Base-by-base conservation (phyloP, 768 basidiomycete species). In the Trametopsis cervina region DNA sequence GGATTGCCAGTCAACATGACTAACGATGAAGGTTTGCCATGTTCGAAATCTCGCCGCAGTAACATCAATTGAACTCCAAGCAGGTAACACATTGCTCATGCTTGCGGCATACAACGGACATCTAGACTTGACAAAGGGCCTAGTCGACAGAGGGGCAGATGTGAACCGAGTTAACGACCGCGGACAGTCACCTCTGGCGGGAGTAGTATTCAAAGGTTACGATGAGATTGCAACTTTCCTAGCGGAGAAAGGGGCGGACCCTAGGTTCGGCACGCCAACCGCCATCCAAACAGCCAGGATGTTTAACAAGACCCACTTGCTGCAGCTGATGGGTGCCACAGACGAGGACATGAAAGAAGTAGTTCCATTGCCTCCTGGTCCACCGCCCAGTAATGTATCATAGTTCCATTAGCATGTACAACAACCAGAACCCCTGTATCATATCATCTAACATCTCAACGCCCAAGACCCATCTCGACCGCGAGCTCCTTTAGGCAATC, bases 81-180 rank as follows among this genome's bases (percentile, higher is more conserved):
- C 29, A 82, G 87, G 88, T 18, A 89, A 89, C 60, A 85, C 85
- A 4, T 68, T 90, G 4, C 67, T 89, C 45, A 89, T 89, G 85
- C 75, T 88, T 43, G 80, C 83, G 2, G 76, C 86, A 2, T 89
- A 89, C 58, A 66, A 78, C 18, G 86, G 86, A 1, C 83, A 88
- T 55, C 62, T 66, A 0, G 65, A 70, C 1, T 74, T 85, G 17
- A 67, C 76, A 1, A 66, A 67, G 40, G 72, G 70, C 12, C 72
- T 90, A 22, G 63, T 88, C 40, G 56, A 64, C 4, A 71, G 74
- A 26, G 75, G 76, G 2, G 84, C 77, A 33, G 83, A 89, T 61
- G 77, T 80, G 1, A 81, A 87, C 56, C 69, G 78, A 10, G 58
- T 79, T 43, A 90, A 90, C 61, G 85, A 89, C 55, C 70, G 75